Percentiles rank a stretch among this genome's conserved stretches.
These are phyloP conservation scores for Hortaea werneckii DNA, from an alignment of 2,329 filamentous ascomycete genomes.

Conservation along the genomic window DNA sequence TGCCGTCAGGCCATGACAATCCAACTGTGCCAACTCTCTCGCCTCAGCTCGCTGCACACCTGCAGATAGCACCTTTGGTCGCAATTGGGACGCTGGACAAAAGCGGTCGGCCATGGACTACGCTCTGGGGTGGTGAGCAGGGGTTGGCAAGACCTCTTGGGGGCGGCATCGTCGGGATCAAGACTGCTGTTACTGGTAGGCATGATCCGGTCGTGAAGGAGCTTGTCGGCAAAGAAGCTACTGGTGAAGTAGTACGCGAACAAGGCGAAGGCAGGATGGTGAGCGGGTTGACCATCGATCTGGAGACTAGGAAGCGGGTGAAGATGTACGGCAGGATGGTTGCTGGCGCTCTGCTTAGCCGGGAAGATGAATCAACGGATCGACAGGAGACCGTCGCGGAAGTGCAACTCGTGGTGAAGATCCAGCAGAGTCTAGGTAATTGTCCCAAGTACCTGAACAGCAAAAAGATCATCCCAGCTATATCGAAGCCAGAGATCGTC, in stretches of 20 bases:
- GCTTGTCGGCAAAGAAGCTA: constrained; percentile 42
- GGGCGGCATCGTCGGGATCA: constrained; percentile 53
- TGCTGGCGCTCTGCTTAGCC: constrained; percentile 45
- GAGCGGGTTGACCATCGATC: constrained; percentile 52
- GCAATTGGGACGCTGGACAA: constrained; percentile 63
- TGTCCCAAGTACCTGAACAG: constrained; percentile 82
- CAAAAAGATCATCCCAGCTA: constrained; percentile 50
- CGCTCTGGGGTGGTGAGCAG: constrained; percentile 61
- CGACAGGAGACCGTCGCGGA: constrained; percentile 23
- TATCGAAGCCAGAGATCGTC: constrained; percentile 44
- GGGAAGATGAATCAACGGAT: constrained; percentile 23
- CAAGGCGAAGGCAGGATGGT: constrained; percentile 43
- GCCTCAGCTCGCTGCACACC: constrained; percentile 48
- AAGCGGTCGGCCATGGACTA: constrained; percentile 61
- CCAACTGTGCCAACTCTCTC: constrained; percentile 58
- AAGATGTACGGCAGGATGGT: constrained; percentile 64
- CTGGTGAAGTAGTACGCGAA: constrained; percentile 34
- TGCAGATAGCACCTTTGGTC: constrained; percentile 55
- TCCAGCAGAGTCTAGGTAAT: constrained; percentile 66
- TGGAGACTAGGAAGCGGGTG: constrained; percentile 58
- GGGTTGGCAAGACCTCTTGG: constrained; percentile 58
- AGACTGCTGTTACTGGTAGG: constrained; percentile 47
- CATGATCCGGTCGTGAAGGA: constrained; percentile 62
- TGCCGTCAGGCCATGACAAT: constrained; percentile 48
- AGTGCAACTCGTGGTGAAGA: constrained; percentile 53